phyloP scores from a whole-genome alignment of 306 rosid genomes.

The barrel medic (Medicago truncatula) region MtrunA17r5.0-ANR NC_053046.1:29206501-29207000 shows the following conservation, averaged over 20 bases:
- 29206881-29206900: constrained; percentile 81
- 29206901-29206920: constrained; percentile 90
- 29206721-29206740: constrained; percentile 14
- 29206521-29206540: constrained; percentile 89
- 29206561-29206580: constrained; percentile 54
- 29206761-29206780: constrained; percentile 22
- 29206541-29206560: constrained; percentile 84
- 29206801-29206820: constrained; percentile 59
- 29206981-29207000: constrained; percentile 72
- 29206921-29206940: constrained; percentile 70
- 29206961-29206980: constrained; percentile 89
- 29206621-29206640: constrained; percentile 74
- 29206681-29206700: constrained; percentile 72
- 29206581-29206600: constrained; percentile 81
- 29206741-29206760: neutral
- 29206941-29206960: constrained; percentile 86
- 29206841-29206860: constrained; percentile 67
- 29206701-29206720: constrained; percentile 38
- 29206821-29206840: constrained; percentile 56
- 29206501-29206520: constrained; percentile 93
- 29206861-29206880: constrained; percentile 57
- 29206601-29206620: constrained; percentile 78
- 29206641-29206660: constrained; percentile 79
- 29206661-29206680: constrained; percentile 92
- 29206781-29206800: constrained; percentile 62